Conservation (phyloP, 2,329 filamentous ascomycete species). For the Hymenoscyphus scutula region DNA sequence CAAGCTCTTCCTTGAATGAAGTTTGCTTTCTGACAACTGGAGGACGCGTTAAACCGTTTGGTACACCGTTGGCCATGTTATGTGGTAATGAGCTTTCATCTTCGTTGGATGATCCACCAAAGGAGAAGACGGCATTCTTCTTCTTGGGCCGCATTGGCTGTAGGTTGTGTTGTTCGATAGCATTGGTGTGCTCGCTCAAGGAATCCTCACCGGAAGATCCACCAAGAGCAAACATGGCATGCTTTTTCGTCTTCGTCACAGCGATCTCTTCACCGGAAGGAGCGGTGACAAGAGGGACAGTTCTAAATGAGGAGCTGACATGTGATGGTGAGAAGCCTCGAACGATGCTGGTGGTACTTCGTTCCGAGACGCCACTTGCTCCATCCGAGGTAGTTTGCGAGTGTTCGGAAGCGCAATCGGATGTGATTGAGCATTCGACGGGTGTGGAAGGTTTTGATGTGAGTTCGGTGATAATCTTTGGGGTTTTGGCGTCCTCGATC, state of each 20-base stretch:
- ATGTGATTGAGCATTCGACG: slow-evolving; percentile 31
- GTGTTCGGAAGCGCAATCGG: slow-evolving; percentile 31
- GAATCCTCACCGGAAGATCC: slow-evolving; percentile 39
- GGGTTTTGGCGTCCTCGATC: slow-evolving; percentile 42
- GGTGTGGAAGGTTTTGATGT: slow-evolving; percentile 55
- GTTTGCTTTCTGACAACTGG: slow-evolving; percentile 67
- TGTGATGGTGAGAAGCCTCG: slow-evolving; percentile 82
- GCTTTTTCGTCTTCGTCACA: slow-evolving; percentile 59
- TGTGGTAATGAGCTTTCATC: slow-evolving; percentile 71
- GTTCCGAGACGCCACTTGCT: slow-evolving; percentile 35
- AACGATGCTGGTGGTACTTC: slow-evolving; percentile 61
- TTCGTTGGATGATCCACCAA: slow-evolving; percentile 80
- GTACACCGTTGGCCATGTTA: slow-evolving; percentile 50
- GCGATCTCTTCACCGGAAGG: slow-evolving; percentile 50
- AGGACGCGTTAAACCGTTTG: slow-evolving; percentile 49
- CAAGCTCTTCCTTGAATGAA: slow-evolving; percentile 76
- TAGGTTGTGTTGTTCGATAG: slow-evolving; percentile 27
- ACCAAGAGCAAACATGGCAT: slow-evolving; percentile 52
- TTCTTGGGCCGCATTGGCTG: slow-evolving; percentile 40
- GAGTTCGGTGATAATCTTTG: slow-evolving; percentile 44
- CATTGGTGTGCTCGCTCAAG: slow-evolving; percentile 34
- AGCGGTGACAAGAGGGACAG: slow-evolving; percentile 32
- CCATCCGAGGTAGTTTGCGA: slow-evolving; percentile 43
- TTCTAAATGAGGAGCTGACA: slow-evolving; percentile 66
- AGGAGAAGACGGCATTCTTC: slow-evolving; percentile 63